Evolutionary conservation across 2,329 filamentous ascomycete species (phyloP), one percentile per base, ranked within the genome.

Genomic region (Diaporthe sp.): DNA sequence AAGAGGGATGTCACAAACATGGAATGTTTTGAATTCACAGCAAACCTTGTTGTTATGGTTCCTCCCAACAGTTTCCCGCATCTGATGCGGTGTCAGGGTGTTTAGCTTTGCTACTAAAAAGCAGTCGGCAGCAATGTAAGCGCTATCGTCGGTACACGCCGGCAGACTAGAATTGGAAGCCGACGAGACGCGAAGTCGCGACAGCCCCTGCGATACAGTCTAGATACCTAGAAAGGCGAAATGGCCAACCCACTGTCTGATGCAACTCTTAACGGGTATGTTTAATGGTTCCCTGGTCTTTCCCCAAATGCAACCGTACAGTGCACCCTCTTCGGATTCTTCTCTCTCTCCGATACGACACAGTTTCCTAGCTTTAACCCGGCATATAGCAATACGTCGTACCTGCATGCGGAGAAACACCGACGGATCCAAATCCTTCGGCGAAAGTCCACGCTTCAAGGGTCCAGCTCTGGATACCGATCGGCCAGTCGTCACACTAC

Each of bases 271-370:
- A 34, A 68, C 62, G 65, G 46, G 22, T 10, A 22, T 57, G 10
- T 44, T 10, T 15, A 46, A 39, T 28, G 22, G 13, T 46, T 65
- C 25, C 17, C 49, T 22, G 9, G 65, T 9, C 49, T 10, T 53
- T 70, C 34, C 55, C 46, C 65, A 70, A 55, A 70, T 70, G 49
- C 34, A 55, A 70, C 65, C 8, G n/a, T n/a, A 70, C 46, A 25
- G n/a, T 51, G 39, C 65, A 55, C 34, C 65, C 49, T 39, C 34
- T 19, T 55, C 65, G 49, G 49, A 55, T 70, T 13, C 37, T 25
- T 31, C 19, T 19, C 15, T 28, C 46, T 68, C 22, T 37, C 34
- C n/a, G 49, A 55, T 31, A 22, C 65, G n/a, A 55, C 65, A 13
- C 34, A 17, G 25, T n/a, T 12, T 53, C 3, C 31, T 70, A 55